Evolutionary conservation across 2,329 filamentous ascomycete genomes (phyloP).

Genomic region (Penicillium paneum): DNA sequence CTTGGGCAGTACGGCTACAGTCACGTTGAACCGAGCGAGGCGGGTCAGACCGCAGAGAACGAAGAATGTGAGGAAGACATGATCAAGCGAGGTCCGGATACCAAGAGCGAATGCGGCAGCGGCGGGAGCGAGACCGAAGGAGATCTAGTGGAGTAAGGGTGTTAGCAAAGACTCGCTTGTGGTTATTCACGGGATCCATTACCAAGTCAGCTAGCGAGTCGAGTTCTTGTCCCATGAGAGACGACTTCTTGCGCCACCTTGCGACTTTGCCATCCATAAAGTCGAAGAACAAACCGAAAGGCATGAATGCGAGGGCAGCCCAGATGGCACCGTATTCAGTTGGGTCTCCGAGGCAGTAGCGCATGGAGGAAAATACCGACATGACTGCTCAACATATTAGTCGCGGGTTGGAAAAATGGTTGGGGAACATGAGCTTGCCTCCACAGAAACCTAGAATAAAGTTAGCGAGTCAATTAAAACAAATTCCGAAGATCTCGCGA

Average conservation of each 20-base stretch:
- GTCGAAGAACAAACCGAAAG: slow-evolving; percentile 93
- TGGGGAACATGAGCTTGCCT: slow-evolving; percentile 35
- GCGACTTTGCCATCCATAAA: slow-evolving; percentile 97
- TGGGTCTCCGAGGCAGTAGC: slow-evolving; percentile 78
- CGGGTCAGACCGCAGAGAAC: slow-evolving; percentile 92
- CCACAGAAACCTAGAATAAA: slow-evolving; percentile 45
- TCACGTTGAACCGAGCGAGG: slow-evolving; percentile 96
- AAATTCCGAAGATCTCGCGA: background rate
- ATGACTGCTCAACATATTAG: slow-evolving; percentile 57
- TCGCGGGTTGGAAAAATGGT: slow-evolving; percentile 3
- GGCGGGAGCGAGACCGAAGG: slow-evolving; percentile 89
- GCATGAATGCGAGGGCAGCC: slow-evolving; percentile 80
- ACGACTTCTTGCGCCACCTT: slow-evolving; percentile 93
- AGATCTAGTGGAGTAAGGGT: slow-evolving; percentile 62
- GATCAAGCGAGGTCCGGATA: slow-evolving; percentile 78
- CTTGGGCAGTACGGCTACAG: slow-evolving; percentile 82
- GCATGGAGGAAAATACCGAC: slow-evolving; percentile 92
- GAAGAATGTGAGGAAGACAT: slow-evolving; percentile 77
- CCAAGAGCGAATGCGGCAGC: slow-evolving; percentile 85
- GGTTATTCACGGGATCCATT: slow-evolving; percentile 26
- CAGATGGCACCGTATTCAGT: slow-evolving; percentile 68
- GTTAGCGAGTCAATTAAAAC: slow-evolving; percentile 17
- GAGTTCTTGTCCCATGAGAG: slow-evolving; percentile 94
- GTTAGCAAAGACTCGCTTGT: slow-evolving; percentile 1
- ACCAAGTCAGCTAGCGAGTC: slow-evolving; percentile 95